A percentile compares a stretch with the other conserved stretches of the same genome.
These are phyloP conservation scores for Lipomyces sp. DNA, from an alignment of 805 yeast species.

Conservation along the genomic window DNA sequence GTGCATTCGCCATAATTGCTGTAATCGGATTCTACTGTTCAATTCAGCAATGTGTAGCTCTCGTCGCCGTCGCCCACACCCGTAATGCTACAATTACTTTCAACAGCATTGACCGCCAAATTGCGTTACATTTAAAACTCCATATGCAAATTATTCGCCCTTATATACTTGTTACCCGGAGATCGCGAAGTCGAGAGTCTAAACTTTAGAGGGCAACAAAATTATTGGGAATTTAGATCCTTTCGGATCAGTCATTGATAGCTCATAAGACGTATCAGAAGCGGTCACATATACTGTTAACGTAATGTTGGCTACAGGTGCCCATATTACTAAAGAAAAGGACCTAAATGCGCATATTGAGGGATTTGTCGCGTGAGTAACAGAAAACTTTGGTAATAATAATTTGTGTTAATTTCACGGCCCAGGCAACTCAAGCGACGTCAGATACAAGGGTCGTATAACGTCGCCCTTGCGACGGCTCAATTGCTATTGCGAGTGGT, in stretches of 20 bases:
- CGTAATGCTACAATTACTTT: neutral
- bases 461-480: constrained; percentile 84
- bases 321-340: constrained; percentile 25
- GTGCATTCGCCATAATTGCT: constrained; percentile 34
- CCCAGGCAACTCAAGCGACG: constrained; percentile 68
- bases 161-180: constrained; percentile 2
- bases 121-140: neutral
- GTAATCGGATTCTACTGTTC: neutral
- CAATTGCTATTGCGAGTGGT: constrained; percentile 85
- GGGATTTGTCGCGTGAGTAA: constrained; percentile 49
- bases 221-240: neutral
- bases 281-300: neutral
- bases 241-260: neutral
- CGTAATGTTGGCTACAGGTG: constrained; percentile 24
- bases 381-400: neutral
- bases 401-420: neutral
- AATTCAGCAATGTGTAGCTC: neutral
- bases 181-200: constrained; percentile 1
- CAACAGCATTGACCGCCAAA: neutral
- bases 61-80: neutral
- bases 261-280: neutral
- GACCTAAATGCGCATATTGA: constrained; percentile 52
- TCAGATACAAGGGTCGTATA: constrained; percentile 79
- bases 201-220: neutral
- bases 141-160: neutral